phyloP scores from a whole-genome alignment of 1,284 basidiomycete genomes.

The Phylloboletellus chloephorus region DNA sequence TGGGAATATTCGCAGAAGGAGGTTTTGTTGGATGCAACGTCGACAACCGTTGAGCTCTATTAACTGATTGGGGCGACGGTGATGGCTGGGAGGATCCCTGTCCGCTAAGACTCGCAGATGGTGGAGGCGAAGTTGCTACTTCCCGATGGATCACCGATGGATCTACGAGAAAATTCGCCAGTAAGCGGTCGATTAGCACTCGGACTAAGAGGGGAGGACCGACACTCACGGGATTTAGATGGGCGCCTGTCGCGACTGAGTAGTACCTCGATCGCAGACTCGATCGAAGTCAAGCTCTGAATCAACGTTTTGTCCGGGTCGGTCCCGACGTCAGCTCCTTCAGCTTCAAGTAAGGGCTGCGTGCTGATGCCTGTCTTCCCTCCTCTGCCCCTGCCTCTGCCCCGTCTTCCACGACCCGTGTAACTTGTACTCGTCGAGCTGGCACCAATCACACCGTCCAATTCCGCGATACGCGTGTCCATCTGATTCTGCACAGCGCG shows the following conservation, averaged over 20 bases:
- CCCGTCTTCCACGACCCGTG: not conserved
- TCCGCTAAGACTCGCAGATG: not conserved
- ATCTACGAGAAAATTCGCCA: not conserved
- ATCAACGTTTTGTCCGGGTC: constrained; percentile 8
- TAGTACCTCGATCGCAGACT: constrained; percentile 18
- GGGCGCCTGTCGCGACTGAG: constrained; percentile 9
- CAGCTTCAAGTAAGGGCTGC: not conserved
- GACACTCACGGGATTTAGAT: constrained; percentile 14
- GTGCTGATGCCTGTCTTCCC: not conserved
- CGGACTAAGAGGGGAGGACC: not conserved
- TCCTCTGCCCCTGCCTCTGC: not conserved
- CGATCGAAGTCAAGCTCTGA: constrained; percentile 21
- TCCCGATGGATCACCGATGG: not conserved
- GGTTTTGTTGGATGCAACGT: not conserved
- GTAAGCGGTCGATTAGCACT: not conserved
- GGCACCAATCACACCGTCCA: constrained; percentile 20
- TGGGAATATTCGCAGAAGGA: not conserved
- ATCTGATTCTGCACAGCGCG: constrained; percentile 15
- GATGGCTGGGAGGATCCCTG: not conserved
- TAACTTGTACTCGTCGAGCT: not conserved
- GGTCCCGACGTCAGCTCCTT: not conserved
- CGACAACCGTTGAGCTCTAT: not conserved
- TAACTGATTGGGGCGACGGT: not conserved
- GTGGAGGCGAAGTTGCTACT: not conserved
- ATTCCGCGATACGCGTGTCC: constrained; percentile 4